Evolutionary conservation across 192 early-diverging fungal genomes (phyloP), one percentile per base, ranked within the genome.

Genomic region (Backusella macrospora): DNA sequence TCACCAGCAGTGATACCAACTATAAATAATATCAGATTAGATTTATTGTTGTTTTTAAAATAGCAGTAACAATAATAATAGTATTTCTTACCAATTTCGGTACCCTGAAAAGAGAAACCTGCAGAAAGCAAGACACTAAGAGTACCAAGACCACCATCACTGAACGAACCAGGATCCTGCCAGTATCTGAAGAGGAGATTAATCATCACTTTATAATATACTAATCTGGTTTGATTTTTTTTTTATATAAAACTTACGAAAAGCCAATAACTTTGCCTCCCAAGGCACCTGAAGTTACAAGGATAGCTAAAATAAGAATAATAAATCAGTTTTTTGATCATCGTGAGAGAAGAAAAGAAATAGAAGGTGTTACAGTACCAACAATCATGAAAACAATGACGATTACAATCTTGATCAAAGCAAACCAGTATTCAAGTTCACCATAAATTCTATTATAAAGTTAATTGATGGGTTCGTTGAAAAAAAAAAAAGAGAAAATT

Each of bases 1-100:
- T 97, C 96, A 77, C 93, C 96, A 23, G 93, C 94, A 4, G 96
- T 93, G 71, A 97, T 88, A 62, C 94, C 96, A 42, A 97, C 88
- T 74, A 55, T 42, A 34, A 65, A 65, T 15, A 65, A 40, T 14
- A 12, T 48, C 1, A 37, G 3, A 65, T 65, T 13, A 68, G 5
- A 68, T 45, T 40, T 29, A 44, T 15, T 7, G 2, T 21, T 21
- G 15, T 1, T 44, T 45, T 40, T 15, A 52, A 52, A 52, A 59
- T 1, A 59, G 2, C 2, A 34, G 1, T 34, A 34, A 34, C 2
- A 34, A 34, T 34, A 34, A 34, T 34, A 34, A 34, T 34, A 34
- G 29, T 34, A 34, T 34, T 71, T 34, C 29, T 73, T 73, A 73
- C 72, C 73, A 67, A 97, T 82, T 73, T 96, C 95, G 6, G 95